Evolutionary conservation across 495 filamentous ascomycete species (phyloP).

Genomic region (Acidiella bohemica): DNA sequence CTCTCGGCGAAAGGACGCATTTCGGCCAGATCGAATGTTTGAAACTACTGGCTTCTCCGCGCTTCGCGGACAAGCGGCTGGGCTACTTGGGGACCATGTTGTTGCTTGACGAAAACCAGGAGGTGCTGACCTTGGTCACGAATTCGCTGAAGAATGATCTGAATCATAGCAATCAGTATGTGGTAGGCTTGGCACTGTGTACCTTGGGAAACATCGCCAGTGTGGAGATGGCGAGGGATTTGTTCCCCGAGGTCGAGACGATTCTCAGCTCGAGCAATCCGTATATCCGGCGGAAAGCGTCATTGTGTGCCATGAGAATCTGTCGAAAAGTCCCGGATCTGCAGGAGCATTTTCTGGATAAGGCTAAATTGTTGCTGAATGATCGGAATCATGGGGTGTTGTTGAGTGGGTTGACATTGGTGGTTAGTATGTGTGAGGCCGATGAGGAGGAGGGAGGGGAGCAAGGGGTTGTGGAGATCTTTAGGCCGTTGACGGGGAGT

Average conservation of each 20-base stretch:
- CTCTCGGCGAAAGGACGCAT: slow-evolving; percentile 93
- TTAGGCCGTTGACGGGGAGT: slow-evolving; percentile 57
- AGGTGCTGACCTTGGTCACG: slow-evolving; percentile 90
- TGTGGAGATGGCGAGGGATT: slow-evolving; percentile 94
- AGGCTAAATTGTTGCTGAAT: slow-evolving; percentile 73
- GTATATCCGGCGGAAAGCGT: slow-evolving; percentile 92
- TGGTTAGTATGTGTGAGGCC: slow-evolving; percentile 83
- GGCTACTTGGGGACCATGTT: slow-evolving; percentile 95
- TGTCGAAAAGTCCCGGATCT: slow-evolving; percentile 95
- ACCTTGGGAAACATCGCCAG: slow-evolving; percentile 95
- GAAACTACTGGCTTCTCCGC: slow-evolving; percentile 88
- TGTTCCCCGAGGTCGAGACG: slow-evolving; percentile 87
- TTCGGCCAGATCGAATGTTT: slow-evolving; percentile 99
- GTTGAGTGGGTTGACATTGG: slow-evolving; percentile 80
- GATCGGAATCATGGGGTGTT: slow-evolving; percentile 92
- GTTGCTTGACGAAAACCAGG: slow-evolving; percentile 93
- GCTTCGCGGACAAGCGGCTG: slow-evolving; percentile 93
- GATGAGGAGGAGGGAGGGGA: slow-evolving; percentile 77
- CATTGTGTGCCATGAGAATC: slow-evolving; percentile 98
- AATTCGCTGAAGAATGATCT: slow-evolving; percentile 91
- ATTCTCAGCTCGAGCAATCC: slow-evolving; percentile 86
- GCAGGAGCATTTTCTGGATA: slow-evolving; percentile 93
- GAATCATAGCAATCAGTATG: slow-evolving; percentile 94
- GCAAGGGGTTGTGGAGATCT: slow-evolving; percentile 74
- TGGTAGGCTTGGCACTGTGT: slow-evolving; percentile 89